These are phyloP conservation scores for Dictyostelium gargantuum DNA, from an alignment of 208 protist species.

Conservation along the genomic window DNA sequence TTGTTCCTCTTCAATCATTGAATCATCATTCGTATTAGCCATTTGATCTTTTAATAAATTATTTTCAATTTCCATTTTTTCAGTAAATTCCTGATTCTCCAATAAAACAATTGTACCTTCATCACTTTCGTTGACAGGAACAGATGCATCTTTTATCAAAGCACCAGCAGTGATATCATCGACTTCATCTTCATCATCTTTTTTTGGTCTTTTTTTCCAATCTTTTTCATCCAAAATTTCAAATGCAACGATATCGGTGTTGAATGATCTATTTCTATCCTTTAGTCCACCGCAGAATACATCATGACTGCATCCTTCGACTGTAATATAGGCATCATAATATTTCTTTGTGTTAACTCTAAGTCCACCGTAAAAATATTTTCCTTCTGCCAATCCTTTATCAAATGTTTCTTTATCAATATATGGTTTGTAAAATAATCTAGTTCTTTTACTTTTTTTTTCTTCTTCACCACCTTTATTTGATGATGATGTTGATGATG, in stretches of 20 bases:
- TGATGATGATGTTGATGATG: background rate
- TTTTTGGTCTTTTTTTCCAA: conserved; percentile 26
- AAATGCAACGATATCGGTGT: conserved; percentile 77
- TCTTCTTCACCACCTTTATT: background rate
- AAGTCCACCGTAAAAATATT: conserved; percentile 55
- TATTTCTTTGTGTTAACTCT: conserved; percentile 73
- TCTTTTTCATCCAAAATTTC: conserved; percentile 6
- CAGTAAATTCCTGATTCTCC: background rate
- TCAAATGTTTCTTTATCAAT: background rate
- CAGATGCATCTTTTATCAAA: background rate
- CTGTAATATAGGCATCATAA: conserved; percentile 74
- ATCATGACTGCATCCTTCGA: conserved; percentile 69
- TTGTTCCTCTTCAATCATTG: too few species aligned
- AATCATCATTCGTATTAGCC: background rate
- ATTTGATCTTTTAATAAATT: conserved; percentile 13
- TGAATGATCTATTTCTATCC: conserved; percentile 75
- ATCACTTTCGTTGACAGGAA: background rate
- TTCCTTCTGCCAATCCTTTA: background rate
- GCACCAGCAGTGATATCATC: background rate
- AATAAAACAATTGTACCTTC: conserved; percentile 8
- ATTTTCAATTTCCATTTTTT: background rate
- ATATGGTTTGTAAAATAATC: background rate
- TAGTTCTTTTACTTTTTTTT: background rate
- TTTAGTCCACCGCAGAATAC: conserved; percentile 66
- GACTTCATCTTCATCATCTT: background rate